Evolutionary conservation across 441 rosid genomes (phyloP), one percentile per base, ranked within the genome.

Genomic region (Adansonia rubrostipa): DNA sequence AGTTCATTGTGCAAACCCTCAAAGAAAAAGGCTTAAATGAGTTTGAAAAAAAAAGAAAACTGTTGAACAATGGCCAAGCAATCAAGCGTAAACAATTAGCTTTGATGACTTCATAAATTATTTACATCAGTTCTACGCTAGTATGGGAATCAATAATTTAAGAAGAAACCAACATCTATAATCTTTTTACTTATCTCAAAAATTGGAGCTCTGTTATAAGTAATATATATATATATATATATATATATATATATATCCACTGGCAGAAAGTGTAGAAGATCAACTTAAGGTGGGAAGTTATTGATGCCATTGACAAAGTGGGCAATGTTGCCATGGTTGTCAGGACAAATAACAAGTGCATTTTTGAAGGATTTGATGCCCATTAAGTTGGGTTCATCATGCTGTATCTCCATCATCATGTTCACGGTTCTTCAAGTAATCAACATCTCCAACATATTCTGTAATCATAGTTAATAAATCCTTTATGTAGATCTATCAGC

Each of bases 401-500:
- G 84, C 95, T 28, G 33, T 89, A 79, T 91, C 95, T 64, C 95
- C 95, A 53, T 89, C 91, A 48, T 91, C 84, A 70, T 87, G 71
- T 71, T 89, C 91, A 76, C 88, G 85, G 62, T 86, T 89, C 24
- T 80, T 84, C 57, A 91, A 71, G 89, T 84, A 91, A 82, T 92
- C 96, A 45, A 93, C 98, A 81, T 92, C 98, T 33, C 99, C 99
- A 6, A 85, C 89, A 24, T 93, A 91, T 77, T 92, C 97, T 0
- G 99, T 90, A 69, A 93, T 84, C 70, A 89, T 87, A 0, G 93
- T 91, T 28, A 28, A 28, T 51, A 86, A 82, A 79, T 91, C 95
- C 83, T 82, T 91, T 70, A 91, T 89, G 42, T 8, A 28, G 33
- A 71, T 78, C 81, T 80, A 78, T 89, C 93, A 1, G 95, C 95